Evolutionary conservation across 345 rosid species (phyloP).

Genomic region (Eucalyptus lansdowneana): DNA sequence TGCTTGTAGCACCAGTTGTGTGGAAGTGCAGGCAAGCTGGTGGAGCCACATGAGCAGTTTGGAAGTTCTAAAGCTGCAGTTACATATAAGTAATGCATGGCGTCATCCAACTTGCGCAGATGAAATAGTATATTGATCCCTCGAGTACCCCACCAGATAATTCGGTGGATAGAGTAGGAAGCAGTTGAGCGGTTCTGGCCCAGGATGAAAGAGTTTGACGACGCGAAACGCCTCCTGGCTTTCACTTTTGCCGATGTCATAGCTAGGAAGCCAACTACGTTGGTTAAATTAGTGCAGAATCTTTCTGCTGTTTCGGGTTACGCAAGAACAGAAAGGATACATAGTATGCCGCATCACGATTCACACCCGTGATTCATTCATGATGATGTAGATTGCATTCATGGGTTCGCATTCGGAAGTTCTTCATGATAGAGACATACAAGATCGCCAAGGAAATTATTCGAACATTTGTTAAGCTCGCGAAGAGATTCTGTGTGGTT

Average conservation of each 20-base stretch:
- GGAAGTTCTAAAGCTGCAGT: not conserved
- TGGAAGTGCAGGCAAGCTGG: slow-evolving; percentile 34
- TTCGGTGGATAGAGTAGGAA: not conserved
- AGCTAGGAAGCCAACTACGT: not conserved
- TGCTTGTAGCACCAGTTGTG: slow-evolving; percentile 67
- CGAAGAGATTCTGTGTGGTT: not conserved
- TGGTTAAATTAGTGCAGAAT: not conserved
- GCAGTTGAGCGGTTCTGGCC: not conserved
- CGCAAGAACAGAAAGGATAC: not conserved
- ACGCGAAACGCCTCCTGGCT: not conserved
- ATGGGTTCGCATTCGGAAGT: not conserved
- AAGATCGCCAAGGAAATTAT: not conserved
- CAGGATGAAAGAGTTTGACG: not conserved
- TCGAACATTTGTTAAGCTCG: not conserved
- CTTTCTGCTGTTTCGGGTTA: not conserved
- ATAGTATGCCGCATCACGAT: not conserved
- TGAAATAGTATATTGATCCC: not conserved
- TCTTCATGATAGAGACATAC: not conserved
- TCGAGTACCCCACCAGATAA: not conserved
- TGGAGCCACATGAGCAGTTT: slow-evolving; percentile 7
- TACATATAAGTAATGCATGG: not conserved
- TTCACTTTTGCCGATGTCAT: not conserved
- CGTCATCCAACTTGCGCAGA: not conserved
- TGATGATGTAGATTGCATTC: not conserved
- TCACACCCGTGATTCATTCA: not conserved